These are phyloP conservation scores for Boletus calvinii DNA, from an alignment of 1,284 basidiomycete species.

Conservation along the genomic window DNA sequence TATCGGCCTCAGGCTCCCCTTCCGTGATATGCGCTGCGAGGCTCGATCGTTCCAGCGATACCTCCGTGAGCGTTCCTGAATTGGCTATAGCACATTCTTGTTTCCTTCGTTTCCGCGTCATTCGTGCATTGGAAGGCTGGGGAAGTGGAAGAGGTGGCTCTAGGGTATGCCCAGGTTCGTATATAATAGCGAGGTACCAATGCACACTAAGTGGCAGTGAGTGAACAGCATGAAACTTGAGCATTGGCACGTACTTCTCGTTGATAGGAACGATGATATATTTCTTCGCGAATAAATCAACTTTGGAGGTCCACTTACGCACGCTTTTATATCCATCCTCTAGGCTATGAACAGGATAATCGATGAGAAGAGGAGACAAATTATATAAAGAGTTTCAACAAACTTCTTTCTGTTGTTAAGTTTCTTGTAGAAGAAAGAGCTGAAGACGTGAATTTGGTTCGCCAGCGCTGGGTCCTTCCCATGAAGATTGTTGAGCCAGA, in stretches of 20 bases:
- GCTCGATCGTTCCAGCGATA: constrained; percentile 2
- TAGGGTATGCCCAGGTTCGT: constrained; percentile 71
- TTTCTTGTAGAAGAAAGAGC: constrained; percentile 97
- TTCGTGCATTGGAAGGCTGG: constrained; percentile 23
- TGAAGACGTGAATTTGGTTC: constrained; percentile 87
- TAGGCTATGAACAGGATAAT: constrained; percentile 37
- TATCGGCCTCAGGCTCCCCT: constrained; percentile 16
- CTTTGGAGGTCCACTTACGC: constrained; percentile 89
- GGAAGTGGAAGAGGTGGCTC: constrained; percentile 39
- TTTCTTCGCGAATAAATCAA: constrained; percentile 88
- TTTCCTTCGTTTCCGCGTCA: constrained; percentile 35
- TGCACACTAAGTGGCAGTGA: constrained; percentile 62
- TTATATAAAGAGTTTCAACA: constrained; percentile 24
- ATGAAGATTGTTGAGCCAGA: constrained; percentile 63
- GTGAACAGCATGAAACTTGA: background rate
- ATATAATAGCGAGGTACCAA: constrained; percentile 97
- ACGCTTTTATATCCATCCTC: constrained; percentile 81
- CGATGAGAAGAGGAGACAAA: constrained; percentile 7
- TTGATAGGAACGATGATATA: constrained; percentile 96
- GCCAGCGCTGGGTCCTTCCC: constrained; percentile 57
- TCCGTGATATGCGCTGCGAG: background rate
- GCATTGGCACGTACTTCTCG: constrained; percentile 66
- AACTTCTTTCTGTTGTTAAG: constrained; percentile 75
- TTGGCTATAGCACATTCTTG: background rate
- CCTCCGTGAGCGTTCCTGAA: constrained; percentile 7